Evolutionary conservation across 2,329 filamentous ascomycete species (phyloP).

Genomic region (Coniochaeta prunicola): DNA sequence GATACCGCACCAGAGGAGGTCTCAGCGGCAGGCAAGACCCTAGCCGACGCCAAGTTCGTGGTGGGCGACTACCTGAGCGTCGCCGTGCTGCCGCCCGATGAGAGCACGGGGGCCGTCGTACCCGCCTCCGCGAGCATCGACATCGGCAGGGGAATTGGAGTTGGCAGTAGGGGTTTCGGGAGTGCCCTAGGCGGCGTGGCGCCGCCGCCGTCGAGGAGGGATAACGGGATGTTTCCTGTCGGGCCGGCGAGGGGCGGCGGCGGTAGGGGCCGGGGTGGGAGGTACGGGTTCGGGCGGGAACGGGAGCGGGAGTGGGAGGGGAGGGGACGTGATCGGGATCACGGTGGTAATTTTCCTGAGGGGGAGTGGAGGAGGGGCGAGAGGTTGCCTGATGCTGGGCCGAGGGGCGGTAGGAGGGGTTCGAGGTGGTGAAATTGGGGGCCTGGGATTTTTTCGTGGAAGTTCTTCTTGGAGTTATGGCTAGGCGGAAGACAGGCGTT

Average conservation of each 20-base stretch:
- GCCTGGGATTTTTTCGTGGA: not conserved
- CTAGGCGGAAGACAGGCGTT: not conserved
- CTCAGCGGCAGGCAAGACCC: conserved; percentile 63
- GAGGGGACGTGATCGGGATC: conserved; percentile 2
- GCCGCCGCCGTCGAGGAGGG: conserved; percentile 14
- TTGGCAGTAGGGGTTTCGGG: not conserved
- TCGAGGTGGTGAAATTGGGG: conserved; percentile 16
- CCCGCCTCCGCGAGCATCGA: conserved; percentile 24
- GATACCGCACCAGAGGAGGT: conserved; percentile 21
- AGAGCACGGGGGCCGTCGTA: conserved; percentile 63
- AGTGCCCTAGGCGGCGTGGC: conserved; percentile 21
- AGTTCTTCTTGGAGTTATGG: not conserved
- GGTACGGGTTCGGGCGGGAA: conserved; percentile 16
- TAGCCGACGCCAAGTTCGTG: conserved; percentile 73
- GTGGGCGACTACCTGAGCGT: conserved; percentile 85
- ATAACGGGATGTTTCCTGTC: conserved; percentile 9
- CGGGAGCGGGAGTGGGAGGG: conserved; percentile 3
- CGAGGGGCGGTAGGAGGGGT: conserved; percentile 36
- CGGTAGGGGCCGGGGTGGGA: conserved; percentile 24
- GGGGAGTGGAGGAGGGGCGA: conserved; percentile 65
- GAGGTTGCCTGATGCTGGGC: conserved; percentile 45
- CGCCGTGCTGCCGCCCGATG: conserved; percentile 67
- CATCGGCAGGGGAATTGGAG: not conserved
- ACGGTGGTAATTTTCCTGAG: conserved; percentile 27
- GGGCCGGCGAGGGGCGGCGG: conserved; percentile 27